These are phyloP conservation scores for Nemania sp. DNA, from an alignment of 2,329 filamentous ascomycete species.

Conservation along the genomic window DNA sequence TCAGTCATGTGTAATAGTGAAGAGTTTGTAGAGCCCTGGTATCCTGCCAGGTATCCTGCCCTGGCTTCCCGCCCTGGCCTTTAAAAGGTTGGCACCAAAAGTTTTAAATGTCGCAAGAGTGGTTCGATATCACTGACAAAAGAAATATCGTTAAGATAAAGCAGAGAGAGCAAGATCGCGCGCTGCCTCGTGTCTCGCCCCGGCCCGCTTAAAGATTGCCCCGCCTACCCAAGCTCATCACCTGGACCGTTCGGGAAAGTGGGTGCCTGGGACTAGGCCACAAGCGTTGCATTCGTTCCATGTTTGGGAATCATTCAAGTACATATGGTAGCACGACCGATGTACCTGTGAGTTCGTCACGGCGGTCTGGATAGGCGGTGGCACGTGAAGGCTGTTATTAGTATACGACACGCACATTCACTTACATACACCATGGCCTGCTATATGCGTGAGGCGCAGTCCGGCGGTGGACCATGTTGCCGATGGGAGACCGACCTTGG, in stretches of 20 bases:
- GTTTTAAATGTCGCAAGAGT: constrained; percentile 20
- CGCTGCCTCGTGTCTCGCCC: constrained; percentile 17
- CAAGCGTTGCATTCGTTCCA: constrained; percentile 22
- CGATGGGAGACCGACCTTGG: constrained; percentile 8
- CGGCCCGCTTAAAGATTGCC: not conserved
- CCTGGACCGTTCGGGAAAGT: constrained; percentile 22
- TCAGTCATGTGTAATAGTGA: too few relatives aligned
- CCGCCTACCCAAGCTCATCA: constrained; percentile 7
- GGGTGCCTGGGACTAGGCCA: constrained; percentile 16
- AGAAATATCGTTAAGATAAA: constrained; percentile 17
- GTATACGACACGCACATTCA: too few relatives aligned
- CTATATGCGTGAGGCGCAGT: constrained; percentile 8
- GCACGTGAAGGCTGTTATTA: constrained; percentile 20
- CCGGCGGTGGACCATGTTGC: constrained; percentile 18
- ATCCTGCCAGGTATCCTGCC: too few relatives aligned
- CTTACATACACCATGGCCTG: too few relatives aligned
- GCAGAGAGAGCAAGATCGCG: constrained; percentile 13
- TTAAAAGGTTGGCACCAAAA: constrained; percentile 15
- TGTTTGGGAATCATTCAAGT: constrained; percentile 26
- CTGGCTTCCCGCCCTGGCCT: constrained; percentile 2
- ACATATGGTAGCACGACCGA: too few relatives aligned
- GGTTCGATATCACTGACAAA: constrained; percentile 28
- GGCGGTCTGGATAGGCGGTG: constrained; percentile 11
- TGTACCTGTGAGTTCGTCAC: constrained; percentile 6
- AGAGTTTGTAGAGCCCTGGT: constrained; percentile 12